Conservation (phyloP, 2,329 filamentous ascomycete species). For the Aspergillus felis region DNA sequence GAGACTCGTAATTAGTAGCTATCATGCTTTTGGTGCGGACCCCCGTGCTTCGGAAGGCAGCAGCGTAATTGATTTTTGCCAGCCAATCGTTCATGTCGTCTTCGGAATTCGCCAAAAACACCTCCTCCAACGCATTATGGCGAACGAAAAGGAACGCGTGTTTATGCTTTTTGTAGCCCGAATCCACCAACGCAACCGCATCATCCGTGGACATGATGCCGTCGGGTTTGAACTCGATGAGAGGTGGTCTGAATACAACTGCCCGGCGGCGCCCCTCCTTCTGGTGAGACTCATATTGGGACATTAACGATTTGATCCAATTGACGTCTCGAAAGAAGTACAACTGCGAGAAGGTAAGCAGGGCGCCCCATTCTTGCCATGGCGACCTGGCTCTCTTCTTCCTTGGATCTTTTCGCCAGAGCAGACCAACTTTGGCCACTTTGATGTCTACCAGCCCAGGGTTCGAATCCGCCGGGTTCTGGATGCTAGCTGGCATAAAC, state of each 20-base stretch:
- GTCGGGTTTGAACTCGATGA: conserved; percentile 91
- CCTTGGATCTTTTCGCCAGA: conserved; percentile 93
- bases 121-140: conserved; percentile 81
- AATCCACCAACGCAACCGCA: conserved; percentile 81
- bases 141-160: conserved; percentile 89
- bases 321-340: conserved; percentile 93
- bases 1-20: conserved; percentile 79
- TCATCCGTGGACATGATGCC: conserved; percentile 89
- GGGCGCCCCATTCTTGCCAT: conserved; percentile 98
- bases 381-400: conserved; percentile 92
- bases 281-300: conserved; percentile 78
- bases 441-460: conserved; percentile 96
- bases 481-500: conserved; percentile 85
- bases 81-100: conserved; percentile 95
- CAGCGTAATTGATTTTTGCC: conserved; percentile 91
- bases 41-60: conserved; percentile 86
- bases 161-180: conserved; percentile 87
- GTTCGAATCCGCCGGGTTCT: conserved; percentile 80
- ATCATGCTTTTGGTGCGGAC: conserved; percentile 86
- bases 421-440: conserved; percentile 87
- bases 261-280: conserved; percentile 73
- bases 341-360: conserved; percentile 92
- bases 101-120: conserved; percentile 85
- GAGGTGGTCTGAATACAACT: conserved; percentile 82
- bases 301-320: conserved; percentile 88